Percentiles rank a stretch among this genome's conserved stretches.
phyloP scores from a whole-genome alignment of 2,329 filamentous ascomycete genomes.

The Xylariaceae sp. region DNA sequence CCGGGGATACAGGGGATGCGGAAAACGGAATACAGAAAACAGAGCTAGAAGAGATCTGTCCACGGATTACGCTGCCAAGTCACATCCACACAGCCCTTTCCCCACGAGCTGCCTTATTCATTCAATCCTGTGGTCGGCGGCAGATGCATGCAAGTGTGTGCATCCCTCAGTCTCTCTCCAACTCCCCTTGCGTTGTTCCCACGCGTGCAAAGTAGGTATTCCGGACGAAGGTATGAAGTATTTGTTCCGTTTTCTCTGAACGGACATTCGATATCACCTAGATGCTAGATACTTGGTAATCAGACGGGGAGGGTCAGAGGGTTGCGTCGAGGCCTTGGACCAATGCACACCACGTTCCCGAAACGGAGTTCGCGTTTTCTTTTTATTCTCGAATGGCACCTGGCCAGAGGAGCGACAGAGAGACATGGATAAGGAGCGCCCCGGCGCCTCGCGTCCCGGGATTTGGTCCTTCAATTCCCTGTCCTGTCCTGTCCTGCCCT shows the following conservation, averaged over 20 bases:
- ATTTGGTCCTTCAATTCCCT: constrained; percentile 20
- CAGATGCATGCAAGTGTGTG: not conserved
- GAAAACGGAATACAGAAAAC: too few species aligned
- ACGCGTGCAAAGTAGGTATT: not conserved
- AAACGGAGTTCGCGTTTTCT: not conserved
- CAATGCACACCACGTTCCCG: not conserved
- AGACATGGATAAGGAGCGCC: constrained; percentile 2
- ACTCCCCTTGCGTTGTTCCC: not conserved
- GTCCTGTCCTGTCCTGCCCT: too few species aligned
- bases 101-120: not conserved
- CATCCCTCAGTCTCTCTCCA: not conserved
- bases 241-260: too few species aligned
- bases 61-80: not conserved
- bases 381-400: not conserved
- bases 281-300: not conserved
- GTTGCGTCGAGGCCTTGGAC: not conserved
- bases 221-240: too few species aligned
- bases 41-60: not conserved
- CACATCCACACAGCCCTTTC: not conserved
- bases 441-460: constrained; percentile 28
- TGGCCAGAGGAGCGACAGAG: not conserved
- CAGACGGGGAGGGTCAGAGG: not conserved
- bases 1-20: too few species aligned
- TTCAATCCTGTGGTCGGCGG: not conserved
- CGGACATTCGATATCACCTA: too few species aligned